phyloP scores from a whole-genome alignment of 177 flowering plant species.

The Telopea speciosissima region DNA sequence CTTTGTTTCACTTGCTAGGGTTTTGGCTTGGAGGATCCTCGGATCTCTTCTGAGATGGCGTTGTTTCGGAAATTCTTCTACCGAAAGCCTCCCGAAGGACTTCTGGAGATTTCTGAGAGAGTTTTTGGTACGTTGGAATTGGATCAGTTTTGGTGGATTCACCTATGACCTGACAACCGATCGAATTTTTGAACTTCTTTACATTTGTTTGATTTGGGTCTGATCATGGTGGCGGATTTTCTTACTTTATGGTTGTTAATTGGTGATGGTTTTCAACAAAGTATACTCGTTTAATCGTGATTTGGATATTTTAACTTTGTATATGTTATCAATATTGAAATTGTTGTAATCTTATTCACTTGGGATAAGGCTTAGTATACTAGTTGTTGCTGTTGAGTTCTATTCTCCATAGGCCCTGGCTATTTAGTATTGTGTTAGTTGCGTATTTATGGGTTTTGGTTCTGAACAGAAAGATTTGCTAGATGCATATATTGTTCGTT shows the following conservation, averaged over 20 bases:
- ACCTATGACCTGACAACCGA: background rate
- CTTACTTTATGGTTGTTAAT: background rate
- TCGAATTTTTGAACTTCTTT: background rate
- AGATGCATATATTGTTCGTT: too few relatives aligned
- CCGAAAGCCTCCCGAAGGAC: slow-evolving; percentile 91
- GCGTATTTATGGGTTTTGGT: background rate
- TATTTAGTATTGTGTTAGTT: background rate
- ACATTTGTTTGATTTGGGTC: background rate
- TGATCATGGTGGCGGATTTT: background rate
- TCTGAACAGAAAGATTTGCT: background rate
- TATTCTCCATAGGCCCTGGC: background rate
- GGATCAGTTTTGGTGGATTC: background rate
- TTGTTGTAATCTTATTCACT: background rate
- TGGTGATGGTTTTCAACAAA: background rate
- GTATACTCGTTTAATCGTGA: background rate
- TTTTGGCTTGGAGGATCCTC: slow-evolving; percentile 12
- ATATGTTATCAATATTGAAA: background rate
- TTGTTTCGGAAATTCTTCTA: slow-evolving; percentile 76
- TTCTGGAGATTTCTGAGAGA: slow-evolving; percentile 87
- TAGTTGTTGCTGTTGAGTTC: background rate
- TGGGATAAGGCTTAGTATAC: too few relatives aligned
- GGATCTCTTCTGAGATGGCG: slow-evolving; percentile 58
- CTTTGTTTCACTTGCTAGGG: slow-evolving; percentile 10
- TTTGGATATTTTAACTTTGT: background rate
- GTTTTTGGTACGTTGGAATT: slow-evolving; percentile 60